These are phyloP conservation scores for Chlamydomonas sp. DNA, from an alignment of 139 green algal genomes.

Conservation along the genomic window DNA sequence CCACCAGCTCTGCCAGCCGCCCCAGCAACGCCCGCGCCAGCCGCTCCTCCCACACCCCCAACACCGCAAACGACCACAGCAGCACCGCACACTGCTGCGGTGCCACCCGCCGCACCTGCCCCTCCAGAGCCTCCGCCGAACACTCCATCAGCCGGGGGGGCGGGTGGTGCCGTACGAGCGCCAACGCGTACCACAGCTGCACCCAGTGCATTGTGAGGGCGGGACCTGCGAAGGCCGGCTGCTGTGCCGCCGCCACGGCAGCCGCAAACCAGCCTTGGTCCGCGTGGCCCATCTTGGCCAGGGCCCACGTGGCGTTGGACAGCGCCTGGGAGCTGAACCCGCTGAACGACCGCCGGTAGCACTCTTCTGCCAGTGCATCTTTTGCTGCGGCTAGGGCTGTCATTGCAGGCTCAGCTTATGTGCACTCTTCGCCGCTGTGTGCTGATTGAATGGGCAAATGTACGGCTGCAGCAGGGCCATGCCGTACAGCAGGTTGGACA, in stretches of 20 bases:
- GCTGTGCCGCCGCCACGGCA: neutral
- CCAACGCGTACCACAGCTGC: neutral
- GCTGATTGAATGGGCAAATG: too few species aligned
- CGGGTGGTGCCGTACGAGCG: neutral
- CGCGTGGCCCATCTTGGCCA: conserved; percentile 17
- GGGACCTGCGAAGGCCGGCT: neutral
- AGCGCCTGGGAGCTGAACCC: conserved; percentile 50
- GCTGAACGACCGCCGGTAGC: too few species aligned
- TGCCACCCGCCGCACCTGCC: neutral
- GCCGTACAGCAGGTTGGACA: too few species aligned
- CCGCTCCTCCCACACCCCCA: neutral
- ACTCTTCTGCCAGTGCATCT: too few species aligned
- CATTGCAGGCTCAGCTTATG: too few species aligned
- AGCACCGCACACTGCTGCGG: neutral
- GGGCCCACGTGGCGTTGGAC: conserved; percentile 38
- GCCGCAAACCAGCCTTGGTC: neutral
- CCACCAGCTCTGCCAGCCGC: neutral
- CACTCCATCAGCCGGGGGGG: neutral
- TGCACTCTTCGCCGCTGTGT: too few species aligned
- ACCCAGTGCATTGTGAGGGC: neutral
- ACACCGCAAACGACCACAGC: neutral
- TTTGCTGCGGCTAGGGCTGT: too few species aligned
- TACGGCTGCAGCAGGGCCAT: too few species aligned
- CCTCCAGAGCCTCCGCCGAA: neutral
- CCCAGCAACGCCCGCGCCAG: neutral